A percentile compares a stretch with the other conserved stretches of the same genome.
Conservation (phyloP, 2,329 filamentous ascomycete genomes). For the Stemphylium vesicarium region DNA sequence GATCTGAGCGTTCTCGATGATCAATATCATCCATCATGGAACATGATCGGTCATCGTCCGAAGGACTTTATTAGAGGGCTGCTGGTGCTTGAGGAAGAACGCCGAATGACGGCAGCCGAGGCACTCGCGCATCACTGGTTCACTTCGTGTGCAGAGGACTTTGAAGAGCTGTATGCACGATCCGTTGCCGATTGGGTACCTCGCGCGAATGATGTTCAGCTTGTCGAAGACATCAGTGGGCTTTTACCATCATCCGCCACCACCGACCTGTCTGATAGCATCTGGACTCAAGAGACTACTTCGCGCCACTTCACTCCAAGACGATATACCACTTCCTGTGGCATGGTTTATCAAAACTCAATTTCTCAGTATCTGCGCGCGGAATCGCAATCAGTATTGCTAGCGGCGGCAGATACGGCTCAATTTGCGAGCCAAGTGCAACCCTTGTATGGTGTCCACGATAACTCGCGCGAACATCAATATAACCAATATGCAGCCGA, state of each 20-base stretch:
- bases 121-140: slow-evolving; percentile 65
- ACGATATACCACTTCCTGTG: not conserved
- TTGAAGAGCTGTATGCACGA: slow-evolving; percentile 58
- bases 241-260: not conserved
- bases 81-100: slow-evolving; percentile 57
- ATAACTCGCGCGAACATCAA: not conserved
- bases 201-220: slow-evolving; percentile 31
- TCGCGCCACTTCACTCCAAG: slow-evolving; percentile 2
- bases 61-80: slow-evolving; percentile 62
- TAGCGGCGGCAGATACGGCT: not conserved
- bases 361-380: not conserved
- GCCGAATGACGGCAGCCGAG: slow-evolving; percentile 60
- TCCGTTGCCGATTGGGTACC: slow-evolving; percentile 60
- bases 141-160: slow-evolving; percentile 54
- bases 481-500: not conserved
- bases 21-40: slow-evolving; percentile 50
- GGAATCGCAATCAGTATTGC: too few species aligned
- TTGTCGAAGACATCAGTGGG: slow-evolving; percentile 38
- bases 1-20: slow-evolving; percentile 55
- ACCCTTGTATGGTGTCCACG: not conserved
- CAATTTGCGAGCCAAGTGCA: slow-evolving; percentile 16
- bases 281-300: not conserved
- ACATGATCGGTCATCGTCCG: slow-evolving; percentile 50
- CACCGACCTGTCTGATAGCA: not conserved
- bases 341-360: slow-evolving; percentile 1